Base-by-base conservation (phyloP, 495 filamentous ascomycete species). In the Penicilliopsis zonata region DNA sequence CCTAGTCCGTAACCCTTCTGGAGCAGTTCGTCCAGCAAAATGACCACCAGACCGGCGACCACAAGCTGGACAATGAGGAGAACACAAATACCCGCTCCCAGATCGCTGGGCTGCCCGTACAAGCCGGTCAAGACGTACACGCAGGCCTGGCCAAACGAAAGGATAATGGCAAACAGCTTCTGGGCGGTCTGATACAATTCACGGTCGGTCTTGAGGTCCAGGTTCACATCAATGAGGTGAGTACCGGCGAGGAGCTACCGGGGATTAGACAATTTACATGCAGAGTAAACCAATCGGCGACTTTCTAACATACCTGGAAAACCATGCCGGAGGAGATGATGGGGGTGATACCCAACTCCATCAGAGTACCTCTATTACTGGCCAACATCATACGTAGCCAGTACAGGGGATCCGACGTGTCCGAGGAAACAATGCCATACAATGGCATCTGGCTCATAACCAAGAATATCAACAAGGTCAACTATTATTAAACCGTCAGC, bases 321-420 rank as follows among this genome's bases (percentile, higher is more conserved):
- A 99, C 85, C 92, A 96, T 99, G 63, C 92, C 92, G 19, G 92
- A 96, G 37, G 90, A 94, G 63, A 99, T 95, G 59, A 99, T 96
- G 34, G 92, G 92, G 18, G 87, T 92, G 51, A 95, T 99, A 67
- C 92, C 92, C 69, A 99, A 57, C 50, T 99, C 92, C 92, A 99
- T 99, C 56, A 99, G 55, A 18, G 92, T 99, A 54, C 92, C 92
- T 49, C 92, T 74, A 58, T 99, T 99, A 82, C 82, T 92, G 50
- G 92, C 92, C 70, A 96, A 65, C 86, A 98, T 94, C 88, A 96
- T 96, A 54, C 92, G 80, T 47, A 99, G 74, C 92, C 92, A 99
- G 78, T 96, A 99, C 51, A 99, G 67, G 40, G 92, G 92, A 67
- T 99, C 92, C 25, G 85, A 92, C 33, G 80, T 86, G 64, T 98